Percentiles rank a stretch among this genome's conserved stretches.
Evolutionary conservation across 129 eudicot genomes (phyloP).

Genomic region (Chrysanthemum lavandulifolium): DNA sequence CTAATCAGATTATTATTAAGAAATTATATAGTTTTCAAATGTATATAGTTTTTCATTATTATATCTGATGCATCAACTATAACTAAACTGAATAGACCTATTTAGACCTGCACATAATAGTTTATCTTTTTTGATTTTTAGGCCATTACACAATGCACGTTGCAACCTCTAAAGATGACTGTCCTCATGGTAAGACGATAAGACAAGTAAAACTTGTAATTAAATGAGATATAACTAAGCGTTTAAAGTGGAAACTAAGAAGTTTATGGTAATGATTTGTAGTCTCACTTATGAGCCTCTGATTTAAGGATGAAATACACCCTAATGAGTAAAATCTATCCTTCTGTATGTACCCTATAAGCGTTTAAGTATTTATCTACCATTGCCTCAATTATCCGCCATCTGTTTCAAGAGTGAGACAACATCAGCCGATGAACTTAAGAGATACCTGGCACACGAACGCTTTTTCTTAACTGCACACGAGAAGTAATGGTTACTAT

Average conservation of each 20-base stretch:
- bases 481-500: conserved; percentile 71
- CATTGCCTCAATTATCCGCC: conserved; percentile 25
- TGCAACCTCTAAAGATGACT: not conserved
- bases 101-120: no score
- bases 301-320: not conserved
- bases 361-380: not conserved
- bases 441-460: conserved; percentile 69
- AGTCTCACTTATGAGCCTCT: not conserved
- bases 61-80: no score
- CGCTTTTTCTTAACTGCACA: conserved; percentile 72
- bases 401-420: conserved; percentile 52
- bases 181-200: not conserved
- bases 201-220: not conserved
- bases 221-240: not conserved
- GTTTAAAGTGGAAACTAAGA: not conserved
- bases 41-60: no score
- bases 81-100: no score
- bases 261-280: not conserved
- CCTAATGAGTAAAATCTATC: not conserved
- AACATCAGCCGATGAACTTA: conserved; percentile 76
- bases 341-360: not conserved
- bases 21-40: no score
- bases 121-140: no score
- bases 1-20: no score
- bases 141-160: not conserved